phyloP scores from a whole-genome alignment of 1,284 basidiomycete species.

The Melanopsichium pennsylvanicum region DNA sequence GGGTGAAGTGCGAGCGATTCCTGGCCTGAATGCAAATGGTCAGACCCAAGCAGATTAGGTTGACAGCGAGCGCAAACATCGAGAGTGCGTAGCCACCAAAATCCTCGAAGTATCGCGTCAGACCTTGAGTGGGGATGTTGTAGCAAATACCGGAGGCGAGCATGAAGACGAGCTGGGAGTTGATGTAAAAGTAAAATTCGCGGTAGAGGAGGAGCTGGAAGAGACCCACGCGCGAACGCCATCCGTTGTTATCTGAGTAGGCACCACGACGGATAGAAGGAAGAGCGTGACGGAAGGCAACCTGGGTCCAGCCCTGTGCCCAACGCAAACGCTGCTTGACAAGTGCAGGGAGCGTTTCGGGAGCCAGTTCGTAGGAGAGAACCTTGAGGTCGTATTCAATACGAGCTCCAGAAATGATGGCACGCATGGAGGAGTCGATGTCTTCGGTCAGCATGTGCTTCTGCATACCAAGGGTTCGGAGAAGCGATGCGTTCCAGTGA shows the following conservation, averaged over 20 bases:
- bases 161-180: constrained; percentile 48
- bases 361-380: constrained; percentile 54
- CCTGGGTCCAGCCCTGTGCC: constrained; percentile 61
- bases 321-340: constrained; percentile 58
- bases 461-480: constrained; percentile 52
- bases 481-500: constrained; percentile 59
- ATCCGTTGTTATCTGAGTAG: constrained; percentile 46
- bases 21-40: constrained; percentile 48
- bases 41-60: constrained; percentile 44
- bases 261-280: constrained; percentile 51
- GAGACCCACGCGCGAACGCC: constrained; percentile 48
- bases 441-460: constrained; percentile 60
- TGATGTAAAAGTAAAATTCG: constrained; percentile 57
- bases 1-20: constrained; percentile 48
- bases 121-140: constrained; percentile 39
- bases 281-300: constrained; percentile 51
- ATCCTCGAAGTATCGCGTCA: constrained; percentile 40
- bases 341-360: constrained; percentile 50
- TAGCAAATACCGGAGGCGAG: constrained; percentile 46
- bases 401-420: constrained; percentile 56
- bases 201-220: constrained; percentile 55
- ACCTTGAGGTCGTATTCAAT: constrained; percentile 59
- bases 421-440: constrained; percentile 57
- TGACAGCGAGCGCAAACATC: constrained; percentile 47
- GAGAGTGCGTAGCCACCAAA: constrained; percentile 47